Base-by-base conservation (phyloP, 1,284 basidiomycete genomes). In the Salmacisia buchloeana region DNA sequence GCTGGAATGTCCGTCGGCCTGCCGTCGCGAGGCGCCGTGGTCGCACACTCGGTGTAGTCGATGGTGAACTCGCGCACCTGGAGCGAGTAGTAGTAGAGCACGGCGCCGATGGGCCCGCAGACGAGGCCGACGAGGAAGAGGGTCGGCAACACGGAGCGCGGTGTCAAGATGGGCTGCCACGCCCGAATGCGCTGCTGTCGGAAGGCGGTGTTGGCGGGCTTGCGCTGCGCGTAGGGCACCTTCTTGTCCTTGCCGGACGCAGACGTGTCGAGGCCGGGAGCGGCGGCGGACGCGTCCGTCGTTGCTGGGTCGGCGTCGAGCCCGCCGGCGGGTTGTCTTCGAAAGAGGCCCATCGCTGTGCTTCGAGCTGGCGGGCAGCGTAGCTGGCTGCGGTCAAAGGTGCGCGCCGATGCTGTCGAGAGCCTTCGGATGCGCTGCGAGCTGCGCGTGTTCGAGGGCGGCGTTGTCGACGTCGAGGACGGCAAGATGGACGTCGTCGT, bases 131-230 rank as follows among this genome's bases (percentile, higher is more conserved):
- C 87, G 75, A 97, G 86, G 82, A 98, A 96, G 60, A 99, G 86
- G 1, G 93, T 94, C 4, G 96, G 96, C 12, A 98, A 85, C 15
- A 98, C 96, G 1, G 93, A 94, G 81, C 92, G 92, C 2, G 96
- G 96, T 0, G 94, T 97, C 45, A 98, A 85, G 79, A 99, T 97
- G 21, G 96, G 96, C 84, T 99, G 96, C 96, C 96, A 99, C 75
- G 96, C 96, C 83, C 97, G 97, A 78, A 99, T 86, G 63, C 96
- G 90, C 82, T 99, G 96, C 81, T 99, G 96, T 83, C 97, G 97
- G 86, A 97, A 97, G 49, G 94, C 94, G 59, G 94, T 98, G 82
- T 97, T 92, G 86, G 76, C 46, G 23, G 33, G 39, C 36, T 54
- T 54, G 15, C 49, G 25, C 49, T 27, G 15, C 7, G 49, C 21